phyloP scores from a whole-genome alignment of 2,329 filamentous ascomycete species.

The Rutstroemia sydowiana region DNA sequence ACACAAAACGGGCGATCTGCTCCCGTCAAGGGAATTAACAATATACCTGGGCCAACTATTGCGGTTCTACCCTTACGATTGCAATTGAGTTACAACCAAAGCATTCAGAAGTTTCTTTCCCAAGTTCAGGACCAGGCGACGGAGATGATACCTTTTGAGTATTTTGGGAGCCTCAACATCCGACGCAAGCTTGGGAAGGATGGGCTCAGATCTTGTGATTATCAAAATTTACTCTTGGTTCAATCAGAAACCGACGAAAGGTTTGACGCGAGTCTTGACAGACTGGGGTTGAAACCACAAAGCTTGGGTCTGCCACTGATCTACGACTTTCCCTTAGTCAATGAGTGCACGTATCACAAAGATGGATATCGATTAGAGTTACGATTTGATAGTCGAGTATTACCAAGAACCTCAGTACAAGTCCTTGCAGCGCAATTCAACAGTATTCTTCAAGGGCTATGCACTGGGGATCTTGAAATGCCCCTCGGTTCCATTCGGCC shows the following conservation, averaged over 20 bases:
- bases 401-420: background rate
- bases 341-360: background rate
- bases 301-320: background rate
- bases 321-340: background rate
- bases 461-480: background rate
- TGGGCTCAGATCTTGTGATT: conserved; percentile 15
- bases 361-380: background rate
- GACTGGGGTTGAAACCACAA: background rate
- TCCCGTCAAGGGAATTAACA: conserved; percentile 33
- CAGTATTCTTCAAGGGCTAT: background rate
- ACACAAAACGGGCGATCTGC: conserved; percentile 36
- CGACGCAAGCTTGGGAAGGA: background rate
- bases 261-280: background rate
- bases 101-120: conserved; percentile 36
- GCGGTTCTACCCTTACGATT: conserved; percentile 37
- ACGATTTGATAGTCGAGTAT: background rate
- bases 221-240: conserved; percentile 13
- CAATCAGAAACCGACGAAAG: conserved; percentile 9
- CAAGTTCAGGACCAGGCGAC: conserved; percentile 39
- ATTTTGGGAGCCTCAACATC: conserved; percentile 18
- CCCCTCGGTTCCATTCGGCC: background rate
- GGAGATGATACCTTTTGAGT: conserved; percentile 36
- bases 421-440: background rate
- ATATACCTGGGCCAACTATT: conserved; percentile 37
- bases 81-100: conserved; percentile 25